A percentile compares a stretch with the other conserved stretches of the same genome.
Evolutionary conservation across 371 early-diverging fungal species (phyloP).

Genomic region (Mucor saturninus): DNA sequence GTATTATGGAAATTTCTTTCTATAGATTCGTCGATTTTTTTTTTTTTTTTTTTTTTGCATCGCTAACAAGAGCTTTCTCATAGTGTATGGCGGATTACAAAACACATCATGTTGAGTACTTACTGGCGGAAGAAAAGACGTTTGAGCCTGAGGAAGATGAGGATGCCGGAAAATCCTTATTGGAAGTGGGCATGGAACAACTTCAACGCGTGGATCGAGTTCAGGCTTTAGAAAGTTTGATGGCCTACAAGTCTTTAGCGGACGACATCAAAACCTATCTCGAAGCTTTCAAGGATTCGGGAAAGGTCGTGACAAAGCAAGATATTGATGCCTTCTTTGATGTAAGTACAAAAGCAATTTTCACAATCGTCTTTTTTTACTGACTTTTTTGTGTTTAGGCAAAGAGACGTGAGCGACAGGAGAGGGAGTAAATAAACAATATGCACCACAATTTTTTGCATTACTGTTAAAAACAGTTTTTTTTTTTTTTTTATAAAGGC

Average conservation of each 20-base stretch:
- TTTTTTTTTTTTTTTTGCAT: not conserved
- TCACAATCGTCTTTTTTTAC: too few species aligned
- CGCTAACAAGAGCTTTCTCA: not conserved
- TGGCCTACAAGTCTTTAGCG: conserved; percentile 56
- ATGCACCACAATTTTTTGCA: too few species aligned
- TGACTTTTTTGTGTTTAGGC: too few species aligned
- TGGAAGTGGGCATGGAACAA: conserved; percentile 79
- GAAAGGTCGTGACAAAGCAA: conserved; percentile 73
- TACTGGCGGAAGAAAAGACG: conserved; percentile 47
- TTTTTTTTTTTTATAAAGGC: too few species aligned
- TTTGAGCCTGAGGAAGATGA: conserved; percentile 57
- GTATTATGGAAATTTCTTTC: conserved; percentile 13
- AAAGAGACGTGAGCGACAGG: too few species aligned
- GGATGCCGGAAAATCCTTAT: conserved; percentile 67
- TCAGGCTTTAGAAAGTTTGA: conserved; percentile 71
- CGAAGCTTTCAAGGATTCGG: conserved; percentile 69
- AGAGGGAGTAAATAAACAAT: too few species aligned
- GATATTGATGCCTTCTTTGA: conserved; percentile 79
- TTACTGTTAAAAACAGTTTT: too few species aligned
- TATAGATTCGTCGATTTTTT: not conserved
- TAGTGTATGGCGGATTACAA: conserved; percentile 33
- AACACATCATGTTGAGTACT: conserved; percentile 27
- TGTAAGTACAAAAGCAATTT: conserved; percentile 21
- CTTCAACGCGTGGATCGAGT: conserved; percentile 75
- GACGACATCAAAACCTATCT: conserved; percentile 71